Base-by-base conservation (phyloP, 2,329 filamentous ascomycete species). In the Cercospora citrullina region DNA sequence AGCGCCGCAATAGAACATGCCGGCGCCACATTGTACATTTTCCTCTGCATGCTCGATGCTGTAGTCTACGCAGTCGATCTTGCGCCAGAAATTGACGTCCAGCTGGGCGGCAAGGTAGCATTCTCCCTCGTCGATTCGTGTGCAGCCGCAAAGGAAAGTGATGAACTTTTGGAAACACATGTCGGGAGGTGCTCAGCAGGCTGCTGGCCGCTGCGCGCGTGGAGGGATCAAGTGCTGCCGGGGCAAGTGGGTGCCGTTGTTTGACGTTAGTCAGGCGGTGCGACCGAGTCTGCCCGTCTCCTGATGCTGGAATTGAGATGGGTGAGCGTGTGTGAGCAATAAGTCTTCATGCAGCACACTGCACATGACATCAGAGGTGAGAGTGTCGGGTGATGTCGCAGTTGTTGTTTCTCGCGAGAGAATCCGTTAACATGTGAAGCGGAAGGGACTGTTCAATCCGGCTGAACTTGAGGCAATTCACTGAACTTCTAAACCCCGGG, bases 161-260 rank as follows among this genome's bases (percentile, higher is more conserved):
- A 60, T 65, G 64, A 68, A 72, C 16, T 67, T 69, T 28, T 73
- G 72, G 48, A 69, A 74, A 65, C 75, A 77, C 75, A 77, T 77
- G 48, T 31, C 69, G 18, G 18, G 45, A 59, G 16, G 60, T 62
- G 39, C 18, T 62, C 18, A 16, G 60, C 33, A 26, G 33, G 60
- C n/a, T 14, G 33, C 39, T 64, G 12, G 36, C 18, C 39, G 36
- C 23, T 55, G 18, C 31, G 28, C 48, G 48, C 30, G 48, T 26
- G 48, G 21, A 18, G 21, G 21, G 10, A 4, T 28, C 48, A 8
- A 23, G 10, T 18, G 45, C 5, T n/a, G 33, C 33, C 6, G 33
- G 36, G 5, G 16, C 48, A 53, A 23, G 23, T 23, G 21, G 48
- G 23, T 14, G 48, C 26, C 23, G 48, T 30, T 30, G 48, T 55